These are phyloP conservation scores for Blastobotrys robertii DNA, from an alignment of 805 yeast genomes.

Conservation along the genomic window DNA sequence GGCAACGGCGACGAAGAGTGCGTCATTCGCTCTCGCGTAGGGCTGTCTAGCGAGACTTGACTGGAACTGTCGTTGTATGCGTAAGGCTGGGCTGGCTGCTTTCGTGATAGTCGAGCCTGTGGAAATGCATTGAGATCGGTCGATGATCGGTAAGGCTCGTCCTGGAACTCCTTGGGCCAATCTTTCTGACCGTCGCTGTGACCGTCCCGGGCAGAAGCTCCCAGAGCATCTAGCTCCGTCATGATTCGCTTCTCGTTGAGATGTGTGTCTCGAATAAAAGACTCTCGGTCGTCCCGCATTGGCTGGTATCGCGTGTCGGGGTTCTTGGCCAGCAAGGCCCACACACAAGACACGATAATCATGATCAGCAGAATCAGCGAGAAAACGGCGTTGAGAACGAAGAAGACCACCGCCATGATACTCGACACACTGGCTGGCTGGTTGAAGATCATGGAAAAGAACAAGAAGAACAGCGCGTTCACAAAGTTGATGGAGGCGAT, in stretches of 20 bases:
- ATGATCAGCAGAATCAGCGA: conserved; percentile 73
- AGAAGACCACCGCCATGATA: conserved; percentile 83
- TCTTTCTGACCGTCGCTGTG: conserved; percentile 7
- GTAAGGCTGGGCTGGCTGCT: background rate
- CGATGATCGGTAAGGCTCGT: conserved; percentile 1
- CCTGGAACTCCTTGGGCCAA: background rate
- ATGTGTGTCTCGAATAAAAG: conserved; percentile 50
- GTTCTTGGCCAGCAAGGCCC: conserved; percentile 78
- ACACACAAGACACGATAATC: conserved; percentile 77
- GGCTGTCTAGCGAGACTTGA: too few relatives aligned
- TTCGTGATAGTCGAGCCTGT: conserved; percentile 10
- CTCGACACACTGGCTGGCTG: conserved; percentile 87
- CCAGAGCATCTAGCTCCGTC: conserved; percentile 62
- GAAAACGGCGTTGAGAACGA: conserved; percentile 80
- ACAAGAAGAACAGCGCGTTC: conserved; percentile 78
- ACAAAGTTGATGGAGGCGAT: conserved; percentile 71
- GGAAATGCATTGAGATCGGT: conserved; percentile 10
- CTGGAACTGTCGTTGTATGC: too few relatives aligned
- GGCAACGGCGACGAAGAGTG: too few relatives aligned
- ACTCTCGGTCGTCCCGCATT: conserved; percentile 90
- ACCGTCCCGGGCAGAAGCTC: conserved; percentile 38
- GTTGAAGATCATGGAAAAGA: conserved; percentile 74
- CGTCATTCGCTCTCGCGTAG: too few relatives aligned
- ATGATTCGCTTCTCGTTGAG: conserved; percentile 14
- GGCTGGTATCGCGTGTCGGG: conserved; percentile 96